Evolutionary conservation across 2,329 filamentous ascomycete genomes (phyloP), one percentile per base, ranked within the genome.

Genomic region (Penicillium verrucosum): DNA sequence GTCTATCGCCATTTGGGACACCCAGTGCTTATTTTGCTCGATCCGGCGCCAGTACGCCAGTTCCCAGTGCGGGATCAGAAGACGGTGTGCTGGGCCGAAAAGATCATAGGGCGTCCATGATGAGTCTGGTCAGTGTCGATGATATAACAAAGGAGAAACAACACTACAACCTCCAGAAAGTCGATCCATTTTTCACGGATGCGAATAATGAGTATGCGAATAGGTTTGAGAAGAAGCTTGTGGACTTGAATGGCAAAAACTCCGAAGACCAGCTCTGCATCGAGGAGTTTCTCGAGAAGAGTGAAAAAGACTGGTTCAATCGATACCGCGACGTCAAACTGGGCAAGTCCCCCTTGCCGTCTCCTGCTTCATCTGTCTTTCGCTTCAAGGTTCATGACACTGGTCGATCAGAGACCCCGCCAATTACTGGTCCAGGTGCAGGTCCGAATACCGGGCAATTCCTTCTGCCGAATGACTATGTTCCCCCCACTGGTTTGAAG

Each of bases 131-230:
- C 65, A 70, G 32, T 81, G 79, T 87, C 27, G 78, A 86, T 27
- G 82, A 83, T n/a, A 82, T 53, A 23, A 11, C 38, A n/a, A 47
- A 47, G 18, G 51, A 83, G 58, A 84, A 85, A 68, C 81, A 81
- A 52, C 80, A 86, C 65, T 85, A 82, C 69, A 81, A 82, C 59
- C 78, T 87, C 18, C 85, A 88, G 66, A 84, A 87, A 58, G 83
- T 88, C 1, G 84, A 86, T 65, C 85, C 85, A 4, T 85, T 85
- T 75, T 88, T 88, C 73, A 87, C 82, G 14, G 85, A 88, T 67
- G 79, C 80, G 36, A 83, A 80, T 23, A 85, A 84, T 21, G 78
- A 85, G 60, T 88, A 85, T 67, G 85, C 82, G 61, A 77, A 77
- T 57, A 77, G 75, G 2, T 88, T 87, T 59, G 81, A 83, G 55